Evolutionary conservation across 2,329 filamentous ascomycete species (phyloP).

Genomic region (Stemphylium lycopersici): DNA sequence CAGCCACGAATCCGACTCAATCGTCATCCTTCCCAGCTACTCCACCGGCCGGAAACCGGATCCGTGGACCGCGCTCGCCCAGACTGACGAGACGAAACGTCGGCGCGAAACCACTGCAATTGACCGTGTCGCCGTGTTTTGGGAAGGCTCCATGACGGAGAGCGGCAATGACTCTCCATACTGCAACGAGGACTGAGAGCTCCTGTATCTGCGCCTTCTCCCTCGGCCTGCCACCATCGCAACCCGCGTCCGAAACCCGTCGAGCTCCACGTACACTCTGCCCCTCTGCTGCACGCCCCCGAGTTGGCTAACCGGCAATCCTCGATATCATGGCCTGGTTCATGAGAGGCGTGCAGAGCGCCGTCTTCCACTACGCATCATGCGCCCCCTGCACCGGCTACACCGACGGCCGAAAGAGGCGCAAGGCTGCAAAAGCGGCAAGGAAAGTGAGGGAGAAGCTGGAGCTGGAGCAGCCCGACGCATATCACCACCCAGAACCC

Average conservation of each 20-base stretch:
- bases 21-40: conserved; percentile 15
- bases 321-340: conserved; percentile 46
- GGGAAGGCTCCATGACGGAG: conserved; percentile 16
- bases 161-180: conserved; percentile 35
- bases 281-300: background rate
- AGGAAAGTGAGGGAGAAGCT: conserved; percentile 68
- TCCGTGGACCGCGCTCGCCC: conserved; percentile 20
- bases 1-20: background rate
- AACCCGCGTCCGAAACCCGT: conserved; percentile 2
- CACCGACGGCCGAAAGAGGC: conserved; percentile 71
- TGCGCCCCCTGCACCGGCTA: conserved; percentile 80
- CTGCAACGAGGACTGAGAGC: conserved; percentile 26
- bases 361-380: conserved; percentile 77
- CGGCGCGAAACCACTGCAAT: conserved; percentile 4
- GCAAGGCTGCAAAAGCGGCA: conserved; percentile 71
- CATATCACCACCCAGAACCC: conserved; percentile 79
- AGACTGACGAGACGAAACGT: conserved; percentile 14
- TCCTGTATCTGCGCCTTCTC: conserved; percentile 22
- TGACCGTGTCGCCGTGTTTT: conserved; percentile 12
- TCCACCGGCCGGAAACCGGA: conserved; percentile 12
- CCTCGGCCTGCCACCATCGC: conserved; percentile 1
- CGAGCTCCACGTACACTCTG: background rate
- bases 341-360: conserved; percentile 68
- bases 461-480: conserved; percentile 71
- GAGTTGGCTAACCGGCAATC: background rate